Conservation (phyloP, 1,284 basidiomycete species). For the Cutaneotrichosporon sp. region DNA sequence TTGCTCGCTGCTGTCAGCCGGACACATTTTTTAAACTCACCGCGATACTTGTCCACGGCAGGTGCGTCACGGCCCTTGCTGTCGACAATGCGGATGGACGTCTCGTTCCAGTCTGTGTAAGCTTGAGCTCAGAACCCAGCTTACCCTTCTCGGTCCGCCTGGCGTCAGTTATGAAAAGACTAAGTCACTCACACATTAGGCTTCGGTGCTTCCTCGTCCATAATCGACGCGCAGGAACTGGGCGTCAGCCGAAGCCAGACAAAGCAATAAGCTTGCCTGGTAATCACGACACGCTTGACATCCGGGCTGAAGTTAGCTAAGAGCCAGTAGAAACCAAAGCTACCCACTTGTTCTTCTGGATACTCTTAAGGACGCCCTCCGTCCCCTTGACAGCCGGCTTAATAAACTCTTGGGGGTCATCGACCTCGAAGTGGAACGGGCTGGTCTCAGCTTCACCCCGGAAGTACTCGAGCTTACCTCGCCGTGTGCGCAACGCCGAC, state of each 20-base stretch:
- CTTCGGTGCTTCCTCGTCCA: slow-evolving; percentile 33
- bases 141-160: slow-evolving; percentile 13
- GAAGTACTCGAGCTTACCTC: slow-evolving; percentile 4
- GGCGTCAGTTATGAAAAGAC: not conserved
- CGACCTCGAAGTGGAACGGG: slow-evolving; percentile 17
- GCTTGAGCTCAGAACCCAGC: not conserved
- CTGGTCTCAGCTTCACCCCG: not conserved
- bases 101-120: slow-evolving; percentile 59
- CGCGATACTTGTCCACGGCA: slow-evolving; percentile 52
- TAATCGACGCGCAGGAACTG: slow-evolving; percentile 55
- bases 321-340: not conserved
- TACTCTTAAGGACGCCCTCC: slow-evolving; percentile 56
- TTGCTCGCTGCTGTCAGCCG: slow-evolving; percentile 49
- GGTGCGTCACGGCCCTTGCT: slow-evolving; percentile 54
- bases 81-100: slow-evolving; percentile 54
- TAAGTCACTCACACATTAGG: slow-evolving; percentile 8
- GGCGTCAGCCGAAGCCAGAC: slow-evolving; percentile 38
- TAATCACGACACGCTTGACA: slow-evolving; percentile 64
- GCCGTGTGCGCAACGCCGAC: slow-evolving; percentile 51
- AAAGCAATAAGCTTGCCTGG: slow-evolving; percentile 24
- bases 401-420: slow-evolving; percentile 54
- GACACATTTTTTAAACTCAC: not conserved
- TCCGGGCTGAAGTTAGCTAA: slow-evolving; percentile 32
- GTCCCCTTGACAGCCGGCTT: slow-evolving; percentile 63
- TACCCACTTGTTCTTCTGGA: slow-evolving; percentile 55